Percentiles rank a stretch among this genome's conserved stretches.
Evolutionary conservation across 1,284 basidiomycete species (phyloP).

Genomic region (Sutorius eximius): DNA sequence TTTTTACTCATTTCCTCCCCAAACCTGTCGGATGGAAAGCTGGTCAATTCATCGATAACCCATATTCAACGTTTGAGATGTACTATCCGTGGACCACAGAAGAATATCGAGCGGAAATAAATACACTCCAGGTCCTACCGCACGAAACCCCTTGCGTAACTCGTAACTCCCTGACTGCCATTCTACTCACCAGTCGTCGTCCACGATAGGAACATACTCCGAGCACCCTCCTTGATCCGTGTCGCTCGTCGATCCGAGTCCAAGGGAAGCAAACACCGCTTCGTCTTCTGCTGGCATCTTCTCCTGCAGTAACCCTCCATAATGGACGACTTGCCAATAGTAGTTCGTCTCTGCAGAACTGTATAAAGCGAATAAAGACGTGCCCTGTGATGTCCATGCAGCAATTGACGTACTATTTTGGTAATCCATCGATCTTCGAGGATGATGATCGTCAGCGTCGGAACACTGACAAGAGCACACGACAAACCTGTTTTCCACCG

Average conservation of each 20-base stretch:
- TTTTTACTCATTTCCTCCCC: too few species aligned
- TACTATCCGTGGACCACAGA: too few species aligned
- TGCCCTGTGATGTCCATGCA: background rate
- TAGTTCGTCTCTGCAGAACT: background rate
- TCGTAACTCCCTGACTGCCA: background rate
- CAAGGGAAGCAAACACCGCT: background rate
- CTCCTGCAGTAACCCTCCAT: background rate
- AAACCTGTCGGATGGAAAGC: too few species aligned
- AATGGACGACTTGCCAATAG: slow-evolving; percentile 4
- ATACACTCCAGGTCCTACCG: too few species aligned
- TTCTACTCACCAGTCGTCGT: background rate
- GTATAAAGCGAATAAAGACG: background rate
- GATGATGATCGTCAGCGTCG: background rate
- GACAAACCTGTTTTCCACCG: slow-evolving; percentile 10
- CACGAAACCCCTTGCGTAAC: too few species aligned
- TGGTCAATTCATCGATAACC: too few species aligned
- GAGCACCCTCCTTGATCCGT: background rate
- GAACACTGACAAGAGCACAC: background rate
- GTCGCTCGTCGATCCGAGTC: background rate
- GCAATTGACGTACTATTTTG: slow-evolving; percentile 3
- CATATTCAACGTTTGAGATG: too few species aligned
- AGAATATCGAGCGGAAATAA: too few species aligned
- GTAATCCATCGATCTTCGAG: slow-evolving; percentile 7
- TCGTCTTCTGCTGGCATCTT: background rate
- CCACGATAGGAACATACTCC: background rate